Evolutionary conservation across 2,329 filamentous ascomycete genomes (phyloP), one percentile per base, ranked within the genome.

Genomic region (Coniella lustricola): DNA sequence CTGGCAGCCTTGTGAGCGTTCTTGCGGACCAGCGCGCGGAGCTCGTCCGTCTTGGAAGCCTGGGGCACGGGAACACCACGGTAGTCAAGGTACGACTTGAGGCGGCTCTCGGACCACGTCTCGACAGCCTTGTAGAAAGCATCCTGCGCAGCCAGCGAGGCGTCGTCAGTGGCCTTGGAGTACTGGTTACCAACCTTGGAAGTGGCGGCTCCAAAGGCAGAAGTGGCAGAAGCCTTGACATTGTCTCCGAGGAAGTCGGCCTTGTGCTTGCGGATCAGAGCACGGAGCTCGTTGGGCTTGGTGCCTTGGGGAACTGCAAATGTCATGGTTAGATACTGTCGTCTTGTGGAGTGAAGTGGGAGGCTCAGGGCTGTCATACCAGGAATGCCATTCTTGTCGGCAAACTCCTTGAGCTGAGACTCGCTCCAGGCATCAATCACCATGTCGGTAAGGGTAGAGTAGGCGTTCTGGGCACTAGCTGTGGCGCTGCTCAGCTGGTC

Each of bases 371-470:
- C n/a, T n/a, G n/a, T n/a, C 64, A 22, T 58, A 71, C 69, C 68
- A 12, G 62, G 65, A 62, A 98, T 85, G 50, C 82, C 81, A 59
- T 97, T 93, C 76, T 90, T 88, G 72, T 97, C 91, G 48, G 82
- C 82, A 72, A 93, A 97, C 54, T 88, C 84, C 76, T 97, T 97
- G 64, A 98, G 77, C 66, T 95, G 75, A 35, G 77, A 78, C 61
- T 96, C 90, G 60, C 85, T 84, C 93, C 93, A 98, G 3, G 87
- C 82, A 58, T 95, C 84, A 61, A 97, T 85, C 46, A 96, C 74
- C 59, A 84, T 82, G 59, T 97, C 88, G 54, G 84, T 88, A 36
- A 97, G 70, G 41, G 81, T 85, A 44, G 84, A 73, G 57, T 90
- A 85, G 1, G 87, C 84, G 34, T 79, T 74, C 43, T 84, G 80